Evolutionary conservation across 169 alveolate species (phyloP), one percentile per base, ranked within the genome.

Genomic region (Sarcocystis neurona): DNA sequence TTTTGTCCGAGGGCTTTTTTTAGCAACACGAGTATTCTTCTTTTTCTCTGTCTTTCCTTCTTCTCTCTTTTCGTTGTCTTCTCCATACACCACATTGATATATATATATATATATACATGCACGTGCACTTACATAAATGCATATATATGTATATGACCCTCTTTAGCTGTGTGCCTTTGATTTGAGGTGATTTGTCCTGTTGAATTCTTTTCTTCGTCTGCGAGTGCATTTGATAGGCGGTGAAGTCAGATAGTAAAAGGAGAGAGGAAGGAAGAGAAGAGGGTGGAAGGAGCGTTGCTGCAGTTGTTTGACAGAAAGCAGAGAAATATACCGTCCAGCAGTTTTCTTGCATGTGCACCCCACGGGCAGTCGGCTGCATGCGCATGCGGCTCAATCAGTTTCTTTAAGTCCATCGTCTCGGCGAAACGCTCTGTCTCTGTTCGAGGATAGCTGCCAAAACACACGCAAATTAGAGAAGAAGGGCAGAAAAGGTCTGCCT

Each of bases 351-450:
- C 99, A 94, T 95, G 98, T 2, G 88, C 93, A 39, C 99, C 99
- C 95, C 98, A 98, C 70, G 85, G 93, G 0, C 91, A 92, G 85
- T 93, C 95, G 74, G 92, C 91, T 66, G 92, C 68, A 39, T 97
- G 95, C 79, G 93, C 92, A 39, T 97, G 95, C 79, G 93, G 92
- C 77, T 88, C 87, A 0, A 98, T 95, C 12, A 97, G 89, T 34
- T 90, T 87, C 92, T 72, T 90, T 70, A 98, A 84, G 85, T 98
- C 96, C 87, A 98, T 97, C 30, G 98, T 94, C 46, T 95, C 89
- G 32, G 98, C 96, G 93, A 97, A 99, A 86, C 86, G 94, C 85
- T 98, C 98, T 1, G 99, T 99, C 94, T 99, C 99, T 37, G 99
- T 99, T 79, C 99, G 97, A 1, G 99, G 99, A 92, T 99, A 99